phyloP scores from a whole-genome alignment of 805 yeast species.

The Hanseniaspora jakobsenii region DNA sequence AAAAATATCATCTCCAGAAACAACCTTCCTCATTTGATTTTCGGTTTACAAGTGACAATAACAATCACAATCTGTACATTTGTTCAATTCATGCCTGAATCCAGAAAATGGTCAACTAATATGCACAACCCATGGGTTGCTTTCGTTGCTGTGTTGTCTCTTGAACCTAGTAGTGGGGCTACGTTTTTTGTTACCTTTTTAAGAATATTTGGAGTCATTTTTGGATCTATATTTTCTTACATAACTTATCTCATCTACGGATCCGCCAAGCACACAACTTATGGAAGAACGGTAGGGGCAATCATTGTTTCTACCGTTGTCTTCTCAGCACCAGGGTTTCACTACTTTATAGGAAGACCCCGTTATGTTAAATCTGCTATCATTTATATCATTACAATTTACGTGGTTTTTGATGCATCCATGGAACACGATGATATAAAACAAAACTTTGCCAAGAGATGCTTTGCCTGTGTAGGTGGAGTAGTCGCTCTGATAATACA shows the following conservation, averaged over 20 bases:
- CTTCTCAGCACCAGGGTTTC: constrained; percentile 35
- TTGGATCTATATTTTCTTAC: constrained; percentile 41
- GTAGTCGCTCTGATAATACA: constrained; percentile 40
- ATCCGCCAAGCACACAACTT: constrained; percentile 31
- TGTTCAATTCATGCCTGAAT: constrained; percentile 39
- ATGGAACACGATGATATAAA: constrained; percentile 32
- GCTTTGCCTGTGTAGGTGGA: constrained; percentile 41
- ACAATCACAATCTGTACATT: constrained; percentile 38
- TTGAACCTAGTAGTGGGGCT: constrained; percentile 42
- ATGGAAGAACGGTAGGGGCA: constrained; percentile 34
- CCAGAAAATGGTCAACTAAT: constrained; percentile 38
- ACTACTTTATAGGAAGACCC: constrained; percentile 35
- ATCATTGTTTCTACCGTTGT: constrained; percentile 26
- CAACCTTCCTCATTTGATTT: constrained; percentile 31
- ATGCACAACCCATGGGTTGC: constrained; percentile 44
- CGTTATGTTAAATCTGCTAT: constrained; percentile 39
- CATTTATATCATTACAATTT: constrained; percentile 37
- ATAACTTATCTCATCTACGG: constrained; percentile 36
- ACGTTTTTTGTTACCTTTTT: constrained; percentile 38
- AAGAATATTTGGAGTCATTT: constrained; percentile 36
- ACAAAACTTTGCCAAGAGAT: constrained; percentile 38
- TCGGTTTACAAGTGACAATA: constrained; percentile 36
- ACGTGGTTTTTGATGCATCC: constrained; percentile 37
- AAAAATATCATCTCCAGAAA: neutral
- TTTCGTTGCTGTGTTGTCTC: constrained; percentile 38